A percentile compares a stretch with the other conserved stretches of the same genome.
These are phyloP conservation scores for Fragaria vesca DNA, from an alignment of 306 rosid species.

Conservation along the genomic window DNA sequence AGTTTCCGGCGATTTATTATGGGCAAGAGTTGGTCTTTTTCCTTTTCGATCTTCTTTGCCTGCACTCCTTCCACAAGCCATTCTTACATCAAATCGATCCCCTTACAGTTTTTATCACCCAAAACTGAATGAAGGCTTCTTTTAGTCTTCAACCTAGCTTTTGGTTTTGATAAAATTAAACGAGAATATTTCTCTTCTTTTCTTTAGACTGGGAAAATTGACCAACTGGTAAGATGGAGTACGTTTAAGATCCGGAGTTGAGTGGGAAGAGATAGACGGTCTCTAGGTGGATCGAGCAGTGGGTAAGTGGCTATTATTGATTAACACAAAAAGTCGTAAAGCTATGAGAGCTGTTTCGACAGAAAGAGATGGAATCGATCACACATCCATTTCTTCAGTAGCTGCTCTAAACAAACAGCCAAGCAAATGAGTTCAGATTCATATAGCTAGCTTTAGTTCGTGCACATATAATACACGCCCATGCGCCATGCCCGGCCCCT, in stretches of 20 bases:
- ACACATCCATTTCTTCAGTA: not conserved
- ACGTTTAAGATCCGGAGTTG: no score
- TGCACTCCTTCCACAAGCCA: not conserved
- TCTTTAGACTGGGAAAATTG: not conserved
- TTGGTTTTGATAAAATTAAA: not conserved
- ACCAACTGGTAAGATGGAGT: not conserved
- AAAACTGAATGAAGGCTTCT: not conserved
- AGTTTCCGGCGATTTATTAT: not conserved
- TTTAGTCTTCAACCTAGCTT: not conserved
- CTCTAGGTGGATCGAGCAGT: not conserved
- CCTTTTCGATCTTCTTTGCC: not conserved
- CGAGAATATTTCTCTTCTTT: not conserved
- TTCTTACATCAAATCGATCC: not conserved
- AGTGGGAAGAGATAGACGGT: not conserved
- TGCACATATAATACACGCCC: not conserved
- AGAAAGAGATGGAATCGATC: not conserved
- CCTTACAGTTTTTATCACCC: no score
- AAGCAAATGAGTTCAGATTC: not conserved
- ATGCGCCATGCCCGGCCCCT: not conserved
- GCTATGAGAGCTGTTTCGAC: not conserved
- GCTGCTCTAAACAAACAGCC: not conserved
- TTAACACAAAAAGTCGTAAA: conserved; percentile 4
- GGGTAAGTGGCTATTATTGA: not conserved
- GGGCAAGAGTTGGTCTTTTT: not conserved
- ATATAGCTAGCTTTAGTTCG: not conserved